A percentile compares a stretch with the other conserved stretches of the same genome.
Evolutionary conservation across 371 early-diverging fungal genomes (phyloP).

Genomic region (Mucor racemosus): DNA sequence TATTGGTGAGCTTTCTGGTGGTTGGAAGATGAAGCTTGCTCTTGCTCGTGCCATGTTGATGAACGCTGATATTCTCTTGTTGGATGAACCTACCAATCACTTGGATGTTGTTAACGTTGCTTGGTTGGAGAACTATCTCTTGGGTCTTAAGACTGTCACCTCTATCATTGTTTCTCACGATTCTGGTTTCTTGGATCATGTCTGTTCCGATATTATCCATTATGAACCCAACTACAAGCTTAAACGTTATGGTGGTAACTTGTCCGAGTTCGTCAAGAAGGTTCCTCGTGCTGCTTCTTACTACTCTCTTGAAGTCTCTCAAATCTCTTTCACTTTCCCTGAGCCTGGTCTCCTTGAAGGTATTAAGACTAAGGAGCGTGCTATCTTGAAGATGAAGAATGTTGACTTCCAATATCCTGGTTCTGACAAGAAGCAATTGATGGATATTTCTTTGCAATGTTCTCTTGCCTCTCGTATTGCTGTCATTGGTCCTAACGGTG

Average conservation of each 20-base stretch:
- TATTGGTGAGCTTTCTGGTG: slow-evolving; percentile 82
- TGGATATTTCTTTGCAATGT: slow-evolving; percentile 64
- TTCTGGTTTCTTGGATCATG: slow-evolving; percentile 85
- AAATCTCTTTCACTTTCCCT: slow-evolving; percentile 67
- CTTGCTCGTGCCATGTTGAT: slow-evolving; percentile 85
- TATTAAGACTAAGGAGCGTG: slow-evolving; percentile 75
- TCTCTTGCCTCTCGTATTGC: slow-evolving; percentile 74
- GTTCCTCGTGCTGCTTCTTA: slow-evolving; percentile 80
- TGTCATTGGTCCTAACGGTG: slow-evolving; percentile 79
- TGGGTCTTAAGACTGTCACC: slow-evolving; percentile 72
- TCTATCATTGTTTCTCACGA: slow-evolving; percentile 91
- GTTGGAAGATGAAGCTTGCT: slow-evolving; percentile 91
- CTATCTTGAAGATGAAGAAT: slow-evolving; percentile 69
- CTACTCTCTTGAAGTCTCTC: slow-evolving; percentile 66
- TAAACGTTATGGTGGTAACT: slow-evolving; percentile 82
- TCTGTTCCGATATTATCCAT: slow-evolving; percentile 84
- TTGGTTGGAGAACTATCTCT: slow-evolving; percentile 84
- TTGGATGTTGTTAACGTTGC: slow-evolving; percentile 83
- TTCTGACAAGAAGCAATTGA: slow-evolving; percentile 54
- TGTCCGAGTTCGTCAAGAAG: slow-evolving; percentile 82
- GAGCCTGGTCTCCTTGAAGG: slow-evolving; percentile 77
- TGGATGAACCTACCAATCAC: slow-evolving; percentile 95
- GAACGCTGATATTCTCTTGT: slow-evolving; percentile 84
- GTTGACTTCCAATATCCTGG: slow-evolving; percentile 74
- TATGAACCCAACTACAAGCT: slow-evolving; percentile 75